Evolutionary conservation across 2,329 filamentous ascomycete genomes (phyloP).

Genomic region (Paracamarosporium sp.): DNA sequence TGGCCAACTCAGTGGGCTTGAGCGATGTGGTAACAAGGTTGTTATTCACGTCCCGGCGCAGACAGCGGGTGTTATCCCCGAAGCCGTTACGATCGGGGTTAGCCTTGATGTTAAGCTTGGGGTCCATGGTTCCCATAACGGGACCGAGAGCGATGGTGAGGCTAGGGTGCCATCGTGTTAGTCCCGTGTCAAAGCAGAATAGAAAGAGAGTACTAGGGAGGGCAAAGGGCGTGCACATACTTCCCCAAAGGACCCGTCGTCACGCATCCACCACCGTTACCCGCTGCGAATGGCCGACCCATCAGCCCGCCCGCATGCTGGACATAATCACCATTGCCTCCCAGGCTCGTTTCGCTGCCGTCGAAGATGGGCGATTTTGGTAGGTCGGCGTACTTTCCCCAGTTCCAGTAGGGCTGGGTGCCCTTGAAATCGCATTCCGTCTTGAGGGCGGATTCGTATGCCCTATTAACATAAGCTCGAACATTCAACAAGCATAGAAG

Average conservation of each 20-base stretch:
- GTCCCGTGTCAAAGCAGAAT: neutral
- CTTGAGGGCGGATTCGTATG: conserved; percentile 50
- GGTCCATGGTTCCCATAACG: conserved; percentile 43
- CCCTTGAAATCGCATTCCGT: conserved; percentile 52
- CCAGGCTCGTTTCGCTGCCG: conserved; percentile 56
- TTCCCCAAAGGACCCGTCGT: conserved; percentile 59
- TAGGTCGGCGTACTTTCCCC: conserved; percentile 56
- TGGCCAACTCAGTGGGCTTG: conserved; percentile 23
- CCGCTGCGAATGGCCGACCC: conserved; percentile 50
- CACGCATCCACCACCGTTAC: conserved; percentile 64
- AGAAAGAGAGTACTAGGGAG: neutral
- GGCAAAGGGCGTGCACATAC: conserved; percentile 20
- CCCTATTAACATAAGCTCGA: conserved; percentile 12
- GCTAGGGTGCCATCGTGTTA: conserved; percentile 6
- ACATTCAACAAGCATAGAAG: neutral
- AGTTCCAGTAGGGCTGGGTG: conserved; percentile 60
- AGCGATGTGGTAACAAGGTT: conserved; percentile 26
- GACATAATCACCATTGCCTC: conserved; percentile 55
- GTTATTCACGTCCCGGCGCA: conserved; percentile 41
- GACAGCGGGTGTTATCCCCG: conserved; percentile 39
- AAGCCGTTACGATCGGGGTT: conserved; percentile 41
- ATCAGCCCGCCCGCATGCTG: conserved; percentile 23
- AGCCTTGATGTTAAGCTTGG: conserved; percentile 32
- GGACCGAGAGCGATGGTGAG: conserved; percentile 56
- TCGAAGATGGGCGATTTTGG: conserved; percentile 62